Base-by-base conservation (phyloP, 768 basidiomycete species). In the Amanita inopinata region DNA sequence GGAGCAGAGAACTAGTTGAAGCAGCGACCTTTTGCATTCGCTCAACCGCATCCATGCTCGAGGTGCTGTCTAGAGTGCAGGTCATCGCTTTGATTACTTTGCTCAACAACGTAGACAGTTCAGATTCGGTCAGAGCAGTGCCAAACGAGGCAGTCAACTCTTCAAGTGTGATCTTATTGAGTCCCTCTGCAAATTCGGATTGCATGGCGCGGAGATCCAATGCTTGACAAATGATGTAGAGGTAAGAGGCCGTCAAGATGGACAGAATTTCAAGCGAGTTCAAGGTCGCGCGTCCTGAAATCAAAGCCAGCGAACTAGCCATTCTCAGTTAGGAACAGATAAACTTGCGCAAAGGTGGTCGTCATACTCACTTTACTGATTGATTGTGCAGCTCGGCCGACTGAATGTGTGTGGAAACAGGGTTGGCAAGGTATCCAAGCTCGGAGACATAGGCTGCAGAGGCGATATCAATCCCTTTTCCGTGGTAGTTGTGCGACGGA, bases 301-400 rank as follows among this genome's bases (percentile, higher is more conserved):
- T 78, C 49, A 92, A 65, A 0, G 89, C 89, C 42, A 92, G 68
- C 4, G 87, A 90, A 59, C 84, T 87, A 50, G 22, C 42, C n/a
- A n/a, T n/a, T n/a, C n/a, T 39, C 12, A 48, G 5, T 15, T 38
- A 25, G 49, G 31, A 32, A 49, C 39, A 33, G 48, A 55, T 14
- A 56, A 46, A 7, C 49, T 33, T 18, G 5, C 14, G 38, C n/a
- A 23, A 39, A 40, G 10, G 36, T 39, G 36, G 10, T 18, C 9
- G 27, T 20, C 25, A 40, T 4, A 66, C 83, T 47, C 49, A 87
- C 84, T 92, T 92, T 60, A 92, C 75, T 33, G 89, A 83, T 59
- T 92, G 89, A 51, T 92, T 92, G 56, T 89, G 85, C 83, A 90
- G 87, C 62, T 92, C 88, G 1, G 88, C 88, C 1, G 81, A 83